Base-by-base conservation (phyloP, 306 rosid species). In the Carpinus viminea region DNA sequence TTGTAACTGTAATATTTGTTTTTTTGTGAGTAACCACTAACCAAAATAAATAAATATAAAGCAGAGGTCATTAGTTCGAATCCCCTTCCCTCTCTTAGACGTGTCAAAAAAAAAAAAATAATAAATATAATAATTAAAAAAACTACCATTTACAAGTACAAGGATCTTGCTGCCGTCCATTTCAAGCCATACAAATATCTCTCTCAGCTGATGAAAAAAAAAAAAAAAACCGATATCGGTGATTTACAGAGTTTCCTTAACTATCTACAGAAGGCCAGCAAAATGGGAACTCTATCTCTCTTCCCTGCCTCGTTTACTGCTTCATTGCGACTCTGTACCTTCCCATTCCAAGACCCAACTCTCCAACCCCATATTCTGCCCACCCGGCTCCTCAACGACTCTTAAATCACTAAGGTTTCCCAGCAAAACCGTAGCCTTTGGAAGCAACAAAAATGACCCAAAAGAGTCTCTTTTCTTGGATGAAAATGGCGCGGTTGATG, bases 401-500 rank as follows among this genome's bases (percentile, higher is more conserved):
- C 79, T 79, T 60, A 82, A 54, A 52, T 83, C 72, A 31, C 28
- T 62, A 34, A 65, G 62, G 12, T 21, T 65, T 65, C 68, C 74
- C 73, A 55, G 31, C 72, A 78, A 73, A 78, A 43, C 57, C 72
- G 18, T 77, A 2, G 86, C 57, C 5, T 84, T 74, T 2, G 78
- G 92, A 18, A 77, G 82, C 51, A 82, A 83, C 20, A 60, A 88
- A 38, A 74, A 60, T 26, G 87, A 87, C 69, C 78, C 85, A 4
- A 81, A 85, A 31, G 88, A 84, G 24, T 78, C 94, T n/a, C 68
- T 74, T 78, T 93, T 91, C 86, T 74, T 85, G 52, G 98, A 89
- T 57, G 93, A 88, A 78, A 74, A 87, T 50, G 94, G 91, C 28
- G 89, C 31, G 0, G 96, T 88, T 41, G 86, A 86, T 48, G 97